Conservation (phyloP, 1,284 basidiomycete species). For the Ustilago bromivora region DNA sequence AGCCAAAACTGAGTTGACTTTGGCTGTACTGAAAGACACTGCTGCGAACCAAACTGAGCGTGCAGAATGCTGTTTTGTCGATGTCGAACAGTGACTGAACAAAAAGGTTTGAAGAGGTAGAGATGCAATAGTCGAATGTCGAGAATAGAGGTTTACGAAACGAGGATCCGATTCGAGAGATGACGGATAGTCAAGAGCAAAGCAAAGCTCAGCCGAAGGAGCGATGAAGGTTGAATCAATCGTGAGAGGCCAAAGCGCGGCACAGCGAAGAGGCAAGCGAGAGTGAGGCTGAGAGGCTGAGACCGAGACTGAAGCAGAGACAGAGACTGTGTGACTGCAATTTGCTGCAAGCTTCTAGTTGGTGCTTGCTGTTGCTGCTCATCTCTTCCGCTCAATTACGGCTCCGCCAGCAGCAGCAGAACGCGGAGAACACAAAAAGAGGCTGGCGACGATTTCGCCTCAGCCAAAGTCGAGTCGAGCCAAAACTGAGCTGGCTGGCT, state of each 20-base stretch:
- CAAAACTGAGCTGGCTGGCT: no score
- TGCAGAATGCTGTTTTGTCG: background rate
- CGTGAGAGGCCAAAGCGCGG: slow-evolving; percentile 1
- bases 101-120: background rate
- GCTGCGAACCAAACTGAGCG: background rate
- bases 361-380: background rate
- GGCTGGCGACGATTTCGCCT: slow-evolving; percentile 1
- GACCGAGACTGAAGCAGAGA: slow-evolving; percentile 4
- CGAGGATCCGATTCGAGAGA: background rate
- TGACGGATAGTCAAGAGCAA: background rate
- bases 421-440: background rate
- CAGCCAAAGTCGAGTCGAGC: background rate
- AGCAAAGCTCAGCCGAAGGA: background rate
- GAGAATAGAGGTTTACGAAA: background rate
- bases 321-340: background rate
- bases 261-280: slow-evolving; percentile 1
- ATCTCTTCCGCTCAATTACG: background rate
- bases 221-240: background rate
- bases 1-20: background rate
- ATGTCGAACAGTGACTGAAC: background rate
- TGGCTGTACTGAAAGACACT: background rate
- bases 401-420: background rate
- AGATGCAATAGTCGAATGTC: slow-evolving; percentile 2
- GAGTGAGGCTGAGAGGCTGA: slow-evolving; percentile 3
- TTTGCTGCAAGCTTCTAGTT: slow-evolving; percentile 8